Evolutionary conservation across 2,329 filamentous ascomycete genomes (phyloP).

Genomic region (Botryosphaeria dothidea): DNA sequence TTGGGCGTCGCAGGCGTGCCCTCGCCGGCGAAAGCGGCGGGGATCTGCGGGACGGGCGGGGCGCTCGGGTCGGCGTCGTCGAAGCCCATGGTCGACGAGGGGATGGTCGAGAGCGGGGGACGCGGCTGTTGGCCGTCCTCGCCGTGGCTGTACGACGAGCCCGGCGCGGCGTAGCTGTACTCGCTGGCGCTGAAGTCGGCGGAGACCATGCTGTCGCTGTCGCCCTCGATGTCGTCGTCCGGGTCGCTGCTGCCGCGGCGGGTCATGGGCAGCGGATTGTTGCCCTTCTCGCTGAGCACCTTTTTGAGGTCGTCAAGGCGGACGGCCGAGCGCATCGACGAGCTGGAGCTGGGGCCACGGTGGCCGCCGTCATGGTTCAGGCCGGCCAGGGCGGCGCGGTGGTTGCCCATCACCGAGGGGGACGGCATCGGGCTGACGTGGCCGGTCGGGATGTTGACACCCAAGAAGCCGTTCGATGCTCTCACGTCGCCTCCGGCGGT

Average conservation of each 20-base stretch:
- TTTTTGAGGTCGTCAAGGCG: slow-evolving; percentile 50
- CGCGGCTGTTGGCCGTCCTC: background rate
- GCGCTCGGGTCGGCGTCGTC: background rate
- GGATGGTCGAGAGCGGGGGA: slow-evolving; percentile 4
- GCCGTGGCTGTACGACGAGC: slow-evolving; percentile 4
- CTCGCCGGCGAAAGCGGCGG: background rate
- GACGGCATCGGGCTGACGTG: slow-evolving; percentile 17
- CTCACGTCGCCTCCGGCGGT: background rate
- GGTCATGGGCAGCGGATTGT: slow-evolving; percentile 44
- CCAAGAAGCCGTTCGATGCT: slow-evolving; percentile 45
- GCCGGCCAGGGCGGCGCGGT: slow-evolving; percentile 10
- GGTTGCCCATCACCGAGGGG: slow-evolving; percentile 1
- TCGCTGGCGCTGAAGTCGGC: slow-evolving; percentile 70
- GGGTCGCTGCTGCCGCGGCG: slow-evolving; percentile 47
- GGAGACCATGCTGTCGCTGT: slow-evolving; percentile 67
- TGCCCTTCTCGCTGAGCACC: slow-evolving; percentile 35
- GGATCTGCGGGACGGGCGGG: slow-evolving; percentile 10
- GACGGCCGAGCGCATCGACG: slow-evolving; percentile 39
- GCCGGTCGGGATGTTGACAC: slow-evolving; percentile 48
- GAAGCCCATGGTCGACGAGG: background rate
- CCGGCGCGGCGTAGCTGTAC: slow-evolving; percentile 51
- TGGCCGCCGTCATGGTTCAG: slow-evolving; percentile 15
- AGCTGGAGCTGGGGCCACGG: slow-evolving; percentile 29
- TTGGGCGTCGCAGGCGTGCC: background rate
- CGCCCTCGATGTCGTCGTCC: slow-evolving; percentile 52